Evolutionary conservation across 257 asterid genomes (phyloP), one percentile per base, ranked within the genome.

Genomic region (Ajuga chamaepitys): DNA sequence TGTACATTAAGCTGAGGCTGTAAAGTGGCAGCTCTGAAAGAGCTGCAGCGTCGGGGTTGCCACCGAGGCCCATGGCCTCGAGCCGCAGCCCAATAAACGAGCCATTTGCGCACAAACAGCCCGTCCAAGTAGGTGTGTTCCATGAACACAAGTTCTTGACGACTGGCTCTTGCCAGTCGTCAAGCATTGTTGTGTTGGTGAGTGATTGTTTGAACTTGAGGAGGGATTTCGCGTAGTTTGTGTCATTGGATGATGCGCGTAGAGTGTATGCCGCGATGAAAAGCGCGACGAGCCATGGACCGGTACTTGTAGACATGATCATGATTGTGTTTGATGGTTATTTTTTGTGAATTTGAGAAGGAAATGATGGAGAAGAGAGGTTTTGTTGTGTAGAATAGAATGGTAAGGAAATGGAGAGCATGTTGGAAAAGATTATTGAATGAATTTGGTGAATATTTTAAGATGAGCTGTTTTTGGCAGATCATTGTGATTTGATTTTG

Each of bases 1-100:
- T 88, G 32, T 68, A 66, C 80, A 74, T 82, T 2, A 86, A 70
- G 41, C 95, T 86, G n/a, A 88, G 60, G 64, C 71, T 77, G 51
- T 66, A 11, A 6, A 72, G 35, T 11, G 82, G 69, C 55, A 86
- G 9, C 17, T 66, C 72, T 1, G 80, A 37, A 3, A 88, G 79
- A 1, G 78, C 17, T 0, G 74, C 80, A 2, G 74, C 16, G 40
- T 86, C 88, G 1, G 86, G 63, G 0, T 0, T 34, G 1, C 95
- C 88, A 4, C 51, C 75, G 0, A 88, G 78, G 22, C 85, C 85
- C 82, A 88, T 78, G 5, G 66, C 58, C 34, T 82, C 83, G 7
- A 86, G 85, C 16, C 52, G 50, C 17, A 88, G 12, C 5, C 89
- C 84, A 12, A 57, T 14, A 37, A 86, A 62, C 1, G 74, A 44